Conservation (phyloP, 164 flowering plant genomes). For the Cinnamomum micranthum region DNA sequence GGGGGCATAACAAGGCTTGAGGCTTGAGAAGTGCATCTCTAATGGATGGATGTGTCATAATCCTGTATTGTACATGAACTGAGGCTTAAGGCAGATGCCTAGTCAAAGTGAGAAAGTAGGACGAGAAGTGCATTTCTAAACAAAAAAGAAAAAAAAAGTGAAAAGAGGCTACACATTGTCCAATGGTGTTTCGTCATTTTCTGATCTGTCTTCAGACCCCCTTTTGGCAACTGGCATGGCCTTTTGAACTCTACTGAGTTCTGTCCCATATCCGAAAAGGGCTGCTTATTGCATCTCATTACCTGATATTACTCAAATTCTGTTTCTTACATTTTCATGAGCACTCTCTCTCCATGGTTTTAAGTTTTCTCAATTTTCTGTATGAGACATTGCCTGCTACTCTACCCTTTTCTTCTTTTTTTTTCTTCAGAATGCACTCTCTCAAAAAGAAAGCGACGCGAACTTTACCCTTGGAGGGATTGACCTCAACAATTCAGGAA, state of each 20-base stretch:
- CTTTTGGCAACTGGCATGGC: too few relatives aligned
- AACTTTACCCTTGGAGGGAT: conserved; percentile 96
- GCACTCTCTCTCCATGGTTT: neutral
- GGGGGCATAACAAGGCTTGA: neutral
- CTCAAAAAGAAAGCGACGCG: conserved; percentile 78
- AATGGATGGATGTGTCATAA: neutral
- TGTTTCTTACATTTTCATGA: neutral
- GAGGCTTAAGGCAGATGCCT: too few relatives aligned
- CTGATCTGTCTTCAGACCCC: neutral
- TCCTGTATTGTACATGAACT: too few relatives aligned
- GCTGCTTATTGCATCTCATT: neutral
- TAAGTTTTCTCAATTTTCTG: neutral
- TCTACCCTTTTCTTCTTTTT: neutral
- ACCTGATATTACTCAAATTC: neutral
- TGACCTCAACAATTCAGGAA: conserved; percentile 99
- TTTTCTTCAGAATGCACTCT: conserved; percentile 57
- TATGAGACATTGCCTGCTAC: neutral
- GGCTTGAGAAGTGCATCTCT: neutral
- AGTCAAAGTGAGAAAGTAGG: too few relatives aligned
- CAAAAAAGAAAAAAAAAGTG: too few relatives aligned
- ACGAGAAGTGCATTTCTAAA: too few relatives aligned
- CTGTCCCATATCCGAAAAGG: neutral
- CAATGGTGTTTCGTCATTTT: neutral
- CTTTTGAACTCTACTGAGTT: too few relatives aligned
- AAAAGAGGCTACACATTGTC: too few relatives aligned